Conservation (phyloP, 352 stramenopile species). For the Salisapilia sapeloensis region DNA sequence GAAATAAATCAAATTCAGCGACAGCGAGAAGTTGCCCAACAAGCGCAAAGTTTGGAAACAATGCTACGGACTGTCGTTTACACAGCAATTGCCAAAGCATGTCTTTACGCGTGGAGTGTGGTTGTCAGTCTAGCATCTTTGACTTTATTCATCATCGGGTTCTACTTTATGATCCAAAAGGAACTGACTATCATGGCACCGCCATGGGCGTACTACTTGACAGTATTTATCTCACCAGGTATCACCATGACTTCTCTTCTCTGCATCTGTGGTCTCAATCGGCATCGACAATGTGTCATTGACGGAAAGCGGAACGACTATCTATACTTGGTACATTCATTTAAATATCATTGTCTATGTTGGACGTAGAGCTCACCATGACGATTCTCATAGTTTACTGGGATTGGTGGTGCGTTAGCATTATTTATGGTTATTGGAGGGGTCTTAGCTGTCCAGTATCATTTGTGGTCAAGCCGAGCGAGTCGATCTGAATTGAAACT, state of each 20-base stretch:
- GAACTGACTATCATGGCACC: slow-evolving; percentile 31
- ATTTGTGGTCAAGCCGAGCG: slow-evolving; percentile 12
- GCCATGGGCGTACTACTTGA: slow-evolving; percentile 24
- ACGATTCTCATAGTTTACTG: slow-evolving; percentile 15
- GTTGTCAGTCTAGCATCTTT: slow-evolving; percentile 30
- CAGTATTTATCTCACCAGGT: slow-evolving; percentile 21
- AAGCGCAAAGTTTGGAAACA: slow-evolving; percentile 16
- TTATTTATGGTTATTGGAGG: slow-evolving; percentile 28
- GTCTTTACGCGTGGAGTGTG: slow-evolving; percentile 37
- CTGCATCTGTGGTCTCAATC: slow-evolving; percentile 28
- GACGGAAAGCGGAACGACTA: slow-evolving; percentile 33
- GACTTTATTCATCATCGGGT: slow-evolving; percentile 20
- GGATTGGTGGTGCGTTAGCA: slow-evolving; percentile 16
- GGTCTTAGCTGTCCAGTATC: slow-evolving; percentile 20
- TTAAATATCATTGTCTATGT: not conserved
- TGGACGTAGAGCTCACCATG: not conserved
- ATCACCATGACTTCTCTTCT: slow-evolving; percentile 21
- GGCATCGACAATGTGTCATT: slow-evolving; percentile 29
- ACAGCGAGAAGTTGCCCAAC: slow-evolving; percentile 11
- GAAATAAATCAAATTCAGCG: too few species aligned
- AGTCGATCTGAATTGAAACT: slow-evolving; percentile 16
- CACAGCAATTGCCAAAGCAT: slow-evolving; percentile 12
- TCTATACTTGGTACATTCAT: slow-evolving; percentile 20
- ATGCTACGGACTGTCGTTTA: slow-evolving; percentile 13
- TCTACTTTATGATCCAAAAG: slow-evolving; percentile 48